Evolutionary conservation across 805 yeast species (phyloP).

Genomic region (Naumovozyma castellii): DNA sequence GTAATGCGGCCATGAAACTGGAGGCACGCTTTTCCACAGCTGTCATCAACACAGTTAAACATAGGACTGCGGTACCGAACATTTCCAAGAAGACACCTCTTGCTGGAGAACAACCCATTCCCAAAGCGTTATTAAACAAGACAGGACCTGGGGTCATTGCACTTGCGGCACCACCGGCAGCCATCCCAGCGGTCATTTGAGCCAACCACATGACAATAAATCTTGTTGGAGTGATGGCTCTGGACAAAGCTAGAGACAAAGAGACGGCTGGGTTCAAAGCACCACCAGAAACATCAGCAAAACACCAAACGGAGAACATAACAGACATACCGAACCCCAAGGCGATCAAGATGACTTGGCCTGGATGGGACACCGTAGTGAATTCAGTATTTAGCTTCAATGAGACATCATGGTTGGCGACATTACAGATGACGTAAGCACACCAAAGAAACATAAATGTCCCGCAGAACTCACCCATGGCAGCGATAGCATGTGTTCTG

Average conservation of each 20-base stretch:
- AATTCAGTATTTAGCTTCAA: constrained; percentile 12
- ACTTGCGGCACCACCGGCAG: constrained; percentile 82
- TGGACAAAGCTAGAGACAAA: constrained; percentile 56
- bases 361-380: constrained; percentile 46
- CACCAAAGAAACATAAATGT: constrained; percentile 77
- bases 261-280: constrained; percentile 87
- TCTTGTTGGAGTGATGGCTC: constrained; percentile 66
- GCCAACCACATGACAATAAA: constrained; percentile 55
- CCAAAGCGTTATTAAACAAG: constrained; percentile 60
- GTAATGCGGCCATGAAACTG: constrained; percentile 71
- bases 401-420: constrained; percentile 54
- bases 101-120: constrained; percentile 59
- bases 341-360: constrained; percentile 67
- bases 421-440: constrained; percentile 75
- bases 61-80: constrained; percentile 64
- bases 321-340: constrained; percentile 84
- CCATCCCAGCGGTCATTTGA: constrained; percentile 79
- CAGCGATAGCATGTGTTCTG: constrained; percentile 59
- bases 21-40: constrained; percentile 77
- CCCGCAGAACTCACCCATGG: constrained; percentile 74
- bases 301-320: constrained; percentile 33
- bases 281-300: constrained; percentile 73
- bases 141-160: constrained; percentile 79
- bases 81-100: constrained; percentile 78
- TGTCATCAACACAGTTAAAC: constrained; percentile 67